Percentiles rank a stretch among this genome's conserved stretches.
Conservation (phyloP, 176 grass and related monocot species). For the Zoysia pacifica region DNA sequence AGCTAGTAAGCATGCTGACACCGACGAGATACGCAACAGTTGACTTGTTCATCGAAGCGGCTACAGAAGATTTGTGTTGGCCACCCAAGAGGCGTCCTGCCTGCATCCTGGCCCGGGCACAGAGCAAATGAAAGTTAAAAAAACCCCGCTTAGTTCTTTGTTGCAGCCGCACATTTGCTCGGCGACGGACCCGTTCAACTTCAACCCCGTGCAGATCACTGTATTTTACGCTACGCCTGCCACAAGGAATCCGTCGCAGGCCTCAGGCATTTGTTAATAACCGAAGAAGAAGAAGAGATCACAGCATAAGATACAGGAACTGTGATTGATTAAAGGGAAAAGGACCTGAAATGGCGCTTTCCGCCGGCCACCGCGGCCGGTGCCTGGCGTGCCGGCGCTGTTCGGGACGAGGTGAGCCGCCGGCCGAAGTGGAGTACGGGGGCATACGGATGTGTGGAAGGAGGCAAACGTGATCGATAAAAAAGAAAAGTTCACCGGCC, state of each 20-base stretch:
- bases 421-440: not conserved
- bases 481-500: slow-evolving; percentile 23
- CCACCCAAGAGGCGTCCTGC: not conserved
- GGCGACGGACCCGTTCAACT: not conserved
- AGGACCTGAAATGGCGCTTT: too few relatives aligned
- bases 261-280: not conserved
- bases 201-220: not conserved
- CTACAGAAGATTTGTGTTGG: not conserved
- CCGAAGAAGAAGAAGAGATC: not conserved
- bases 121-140: not conserved
- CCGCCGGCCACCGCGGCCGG: too few relatives aligned
- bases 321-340: too few relatives aligned
- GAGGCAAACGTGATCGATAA: not conserved
- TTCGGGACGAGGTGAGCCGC: not conserved
- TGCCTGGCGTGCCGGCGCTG: too few relatives aligned
- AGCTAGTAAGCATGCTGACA: too few relatives aligned
- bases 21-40: too few relatives aligned
- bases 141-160: not conserved
- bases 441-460: not conserved
- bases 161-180: not conserved
- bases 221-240: not conserved
- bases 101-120: not conserved
- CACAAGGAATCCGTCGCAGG: not conserved
- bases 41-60: not conserved
- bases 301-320: not conserved